Conservation (phyloP, 148 eudicot species). For the Heliamphora exappendiculata region DNA sequence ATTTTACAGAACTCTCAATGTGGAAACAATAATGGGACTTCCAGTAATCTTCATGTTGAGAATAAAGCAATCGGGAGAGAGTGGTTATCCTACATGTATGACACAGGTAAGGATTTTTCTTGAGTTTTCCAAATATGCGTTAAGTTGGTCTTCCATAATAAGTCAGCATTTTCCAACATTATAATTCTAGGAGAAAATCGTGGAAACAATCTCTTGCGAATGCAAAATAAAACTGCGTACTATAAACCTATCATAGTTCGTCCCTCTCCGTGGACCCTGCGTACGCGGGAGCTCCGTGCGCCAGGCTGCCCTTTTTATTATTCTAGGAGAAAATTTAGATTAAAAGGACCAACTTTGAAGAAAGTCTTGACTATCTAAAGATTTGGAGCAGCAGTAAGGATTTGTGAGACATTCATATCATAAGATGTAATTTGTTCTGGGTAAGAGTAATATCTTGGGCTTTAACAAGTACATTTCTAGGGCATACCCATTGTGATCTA, state of each 20-base stretch:
- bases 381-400: neutral
- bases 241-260: no score
- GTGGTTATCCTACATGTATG: conserved; percentile 35
- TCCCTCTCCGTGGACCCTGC: no score
- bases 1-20: conserved; percentile 21
- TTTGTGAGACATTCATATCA: neutral
- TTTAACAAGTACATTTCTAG: neutral
- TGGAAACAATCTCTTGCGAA: no score
- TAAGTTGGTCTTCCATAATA: neutral
- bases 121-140: neutral
- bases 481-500: neutral
- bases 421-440: neutral
- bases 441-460: neutral
- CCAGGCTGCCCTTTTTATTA: no score
- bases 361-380: neutral
- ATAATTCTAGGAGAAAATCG: neutral
- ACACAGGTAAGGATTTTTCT: conserved; percentile 45
- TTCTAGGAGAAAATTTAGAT: neutral
- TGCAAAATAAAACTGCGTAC: no score
- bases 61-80: conserved; percentile 35
- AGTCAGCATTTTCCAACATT: neutral
- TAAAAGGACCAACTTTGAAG: neutral
- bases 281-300: no score
- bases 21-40: conserved; percentile 27
- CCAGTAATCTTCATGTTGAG: conserved; percentile 17